Base-by-base conservation (phyloP, 129 eudicot species). In the Oenanthe sinensis region DNA sequence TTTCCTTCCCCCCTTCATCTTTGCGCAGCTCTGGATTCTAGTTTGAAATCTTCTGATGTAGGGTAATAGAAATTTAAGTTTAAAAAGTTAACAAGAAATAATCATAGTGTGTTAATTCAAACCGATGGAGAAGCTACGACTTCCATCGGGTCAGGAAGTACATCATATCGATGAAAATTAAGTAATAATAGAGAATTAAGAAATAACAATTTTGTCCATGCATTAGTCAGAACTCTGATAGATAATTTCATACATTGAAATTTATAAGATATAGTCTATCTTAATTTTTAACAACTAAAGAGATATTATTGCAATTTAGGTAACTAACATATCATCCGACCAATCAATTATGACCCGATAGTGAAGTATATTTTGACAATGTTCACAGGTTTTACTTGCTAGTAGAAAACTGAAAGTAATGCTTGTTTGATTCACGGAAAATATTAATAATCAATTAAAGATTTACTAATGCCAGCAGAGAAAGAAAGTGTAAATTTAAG, bases 1-100 rank as follows among this genome's bases (percentile, higher is more conserved):
- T 86, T 93, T 90, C 82, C 95, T 87, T 82, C 97, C 97, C 48
- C 94, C 87, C 86, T 87, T 84, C 86, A 80, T 82, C 62, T 52
- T 52, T 20, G 62, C 10, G 62, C 62, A 52, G 62, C 62, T 52
- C 26, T 19, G 20, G 20, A 19, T 52, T 16, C 24, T 52, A 1
- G 24, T 19, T 19, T 16, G 3, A 52, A 52, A 52, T 52, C 22
- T 52, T 52, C 62, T 52, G 62, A 52, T 52, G 19, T 20, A 52
- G 60, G 60, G 20, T 19, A n/a, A n/a, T 17, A 17, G n/a, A 50
- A 44, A 3, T 5, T 49, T 49, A 12, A 48, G 55, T 15, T 49
- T 49, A 15, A 19, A 49, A 15, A 49, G 1, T 49, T 17, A 5
- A 17, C 17, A 52, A 20, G 62, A 20, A 19, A 0, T 55, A 1